Percentiles rank a stretch among this genome's conserved stretches.
These are phyloP conservation scores for Polygonum aviculare DNA, from an alignment of 148 eudicot genomes.

Conservation along the genomic window DNA sequence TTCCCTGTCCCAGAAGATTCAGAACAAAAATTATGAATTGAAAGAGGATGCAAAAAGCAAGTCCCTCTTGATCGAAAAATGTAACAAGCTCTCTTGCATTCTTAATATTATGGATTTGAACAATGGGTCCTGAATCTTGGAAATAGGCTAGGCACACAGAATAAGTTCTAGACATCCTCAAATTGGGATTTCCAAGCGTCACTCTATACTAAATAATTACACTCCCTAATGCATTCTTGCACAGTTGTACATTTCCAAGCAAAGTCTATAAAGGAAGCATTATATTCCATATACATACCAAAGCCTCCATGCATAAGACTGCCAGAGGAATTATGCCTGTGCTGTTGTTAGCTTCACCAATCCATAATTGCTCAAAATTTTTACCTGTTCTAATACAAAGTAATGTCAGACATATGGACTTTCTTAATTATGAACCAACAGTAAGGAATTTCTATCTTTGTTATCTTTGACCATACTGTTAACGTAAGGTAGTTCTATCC, in stretches of 20 bases:
- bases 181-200: not conserved
- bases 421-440: not conserved
- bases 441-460: not conserved
- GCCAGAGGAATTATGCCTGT: slow-evolving; percentile 50
- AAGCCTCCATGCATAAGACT: slow-evolving; percentile 32
- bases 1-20: not conserved
- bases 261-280: slow-evolving; percentile 1
- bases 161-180: not conserved
- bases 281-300: slow-evolving; percentile 33
- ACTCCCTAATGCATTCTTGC: not conserved
- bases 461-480: not conserved
- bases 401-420: not conserved
- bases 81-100: not conserved
- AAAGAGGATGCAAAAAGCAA: not conserved
- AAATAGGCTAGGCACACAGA: not conserved
- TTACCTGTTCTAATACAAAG: slow-evolving; percentile 28
- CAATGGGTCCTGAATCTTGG: not conserved
- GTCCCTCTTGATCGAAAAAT: not conserved
- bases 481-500: not conserved
- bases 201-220: not conserved
- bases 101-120: not conserved
- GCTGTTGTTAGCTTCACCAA: slow-evolving; percentile 49
- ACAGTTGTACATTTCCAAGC: not conserved
- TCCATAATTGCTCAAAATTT: slow-evolving; percentile 52
- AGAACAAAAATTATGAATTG: not conserved